Percentiles rank a stretch among this genome's conserved stretches.
Conservation (phyloP, 306 rosid species). For the Cicer pinnatifidum region DNA sequence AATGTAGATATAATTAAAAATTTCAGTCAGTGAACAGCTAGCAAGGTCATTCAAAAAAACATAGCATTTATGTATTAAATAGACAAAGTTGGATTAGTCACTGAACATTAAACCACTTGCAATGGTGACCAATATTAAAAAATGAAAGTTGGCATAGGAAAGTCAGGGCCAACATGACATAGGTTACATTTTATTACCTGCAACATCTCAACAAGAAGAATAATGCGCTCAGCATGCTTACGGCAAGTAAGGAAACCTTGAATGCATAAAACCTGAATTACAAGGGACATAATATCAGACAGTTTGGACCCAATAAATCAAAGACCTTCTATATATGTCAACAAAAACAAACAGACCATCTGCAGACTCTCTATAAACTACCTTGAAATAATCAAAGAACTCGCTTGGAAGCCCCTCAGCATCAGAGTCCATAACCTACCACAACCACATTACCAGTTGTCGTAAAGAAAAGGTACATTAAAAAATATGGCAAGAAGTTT, state of each 20-base stretch:
- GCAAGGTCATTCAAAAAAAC: conserved; percentile 1
- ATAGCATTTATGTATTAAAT: not conserved
- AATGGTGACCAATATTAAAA: conserved; percentile 3
- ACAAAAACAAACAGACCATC: not conserved
- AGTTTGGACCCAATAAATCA: conserved; percentile 40
- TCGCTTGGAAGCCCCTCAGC: conserved; percentile 98
- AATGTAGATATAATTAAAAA: not conserved
- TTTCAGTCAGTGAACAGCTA: conserved; percentile 16
- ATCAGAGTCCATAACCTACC: conserved; percentile 98
- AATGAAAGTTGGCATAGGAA: not conserved
- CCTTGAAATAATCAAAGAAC: conserved; percentile 97
- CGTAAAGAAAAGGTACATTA: conserved; percentile 25
- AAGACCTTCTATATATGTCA: not conserved
- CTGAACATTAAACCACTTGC: conserved; percentile 30
- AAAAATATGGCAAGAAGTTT: conserved; percentile 27
- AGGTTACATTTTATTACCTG: conserved; percentile 63
- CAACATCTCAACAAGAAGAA: conserved; percentile 98
- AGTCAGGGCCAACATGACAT: conserved; percentile 3
- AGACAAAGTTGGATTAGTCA: conserved; percentile 24
- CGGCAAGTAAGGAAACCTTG: conserved; percentile 99
- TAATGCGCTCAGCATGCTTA: conserved; percentile 93
- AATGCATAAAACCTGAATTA: conserved; percentile 87
- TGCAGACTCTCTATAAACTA: conserved; percentile 38
- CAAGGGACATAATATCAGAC: conserved; percentile 33
- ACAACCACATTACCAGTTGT: conserved; percentile 39